Base-by-base conservation (phyloP, 2,329 filamentous ascomycete genomes). In the Verticillium isaacii region DNA sequence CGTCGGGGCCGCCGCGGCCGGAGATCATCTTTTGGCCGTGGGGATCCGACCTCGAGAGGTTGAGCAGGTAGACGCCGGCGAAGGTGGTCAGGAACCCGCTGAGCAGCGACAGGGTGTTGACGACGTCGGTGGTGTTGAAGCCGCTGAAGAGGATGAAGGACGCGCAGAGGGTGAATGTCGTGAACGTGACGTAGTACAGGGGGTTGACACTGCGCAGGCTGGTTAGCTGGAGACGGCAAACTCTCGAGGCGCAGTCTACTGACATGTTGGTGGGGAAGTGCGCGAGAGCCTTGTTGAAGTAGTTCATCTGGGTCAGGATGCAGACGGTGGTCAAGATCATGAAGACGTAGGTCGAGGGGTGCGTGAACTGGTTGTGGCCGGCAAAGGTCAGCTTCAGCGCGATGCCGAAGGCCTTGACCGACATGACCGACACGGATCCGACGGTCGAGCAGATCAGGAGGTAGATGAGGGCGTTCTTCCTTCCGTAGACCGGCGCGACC, bases 221-320 rank as follows among this genome's bases (percentile, higher is more conserved):
- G 17, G 54, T 56, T 32, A 56, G 54, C 23, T 12, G 15, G 19
- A 56, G 29, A 17, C 25, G 34, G 19, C 8, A 1, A 1, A 32
- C 11, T 17, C 6, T 6, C 5, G 23, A 8, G 37, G 62, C 25
- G 11, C 32, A 5, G 39, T 11, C 7, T 29, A 81, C 91, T 74
- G 84, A 97, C 93, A 99, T 96, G 69, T 96, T 97, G 36, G 95
- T 97, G 34, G 92, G 94, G 78, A 98, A 99, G 71, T 96, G 93
- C 75, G 92, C 96, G 63, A 99, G 80, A 8, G 95, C 95, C 78
- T 99, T 99, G 83, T 99, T 99, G 78, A 99, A 97, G 77, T 99
- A 99, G 77, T 99, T 99, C 95, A 99, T 98, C 82, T 99, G 95
- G 9, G 93, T 97, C 68, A 99, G 76, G 72, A 99, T 98, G 80